Conservation (phyloP, 352 stramenopile genomes). For the Phytophthora rubi region DNA sequence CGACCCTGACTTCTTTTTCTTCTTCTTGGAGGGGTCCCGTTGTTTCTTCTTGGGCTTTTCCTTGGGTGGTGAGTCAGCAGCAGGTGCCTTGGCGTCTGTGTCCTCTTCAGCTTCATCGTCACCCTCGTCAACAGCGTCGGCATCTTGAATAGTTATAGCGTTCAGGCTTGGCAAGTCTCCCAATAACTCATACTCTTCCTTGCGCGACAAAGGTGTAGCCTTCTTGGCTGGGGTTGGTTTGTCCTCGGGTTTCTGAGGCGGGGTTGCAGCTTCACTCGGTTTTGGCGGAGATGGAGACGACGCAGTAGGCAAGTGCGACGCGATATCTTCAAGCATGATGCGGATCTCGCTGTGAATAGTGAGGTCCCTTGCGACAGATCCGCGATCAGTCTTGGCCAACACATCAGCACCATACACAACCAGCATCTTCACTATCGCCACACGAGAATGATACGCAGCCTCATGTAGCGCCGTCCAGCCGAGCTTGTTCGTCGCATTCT, state of each 20-base stretch:
- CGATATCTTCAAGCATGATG: constrained; percentile 76
- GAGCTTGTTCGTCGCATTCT: constrained; percentile 76
- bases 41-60: constrained; percentile 33
- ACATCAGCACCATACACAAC: constrained; percentile 83
- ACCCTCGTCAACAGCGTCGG: constrained; percentile 28
- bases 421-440: constrained; percentile 74
- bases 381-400: constrained; percentile 65
- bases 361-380: constrained; percentile 72
- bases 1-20: constrained; percentile 40
- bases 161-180: constrained; percentile 74
- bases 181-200: constrained; percentile 83
- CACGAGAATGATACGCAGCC: constrained; percentile 79
- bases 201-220: constrained; percentile 56
- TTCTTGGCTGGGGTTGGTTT: constrained; percentile 46
- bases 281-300: constrained; percentile 28
- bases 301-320: constrained; percentile 40
- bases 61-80: constrained; percentile 21
- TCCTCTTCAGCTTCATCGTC: constrained; percentile 41
- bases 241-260: constrained; percentile 42
- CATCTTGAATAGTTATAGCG: constrained; percentile 72
- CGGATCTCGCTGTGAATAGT: constrained; percentile 84
- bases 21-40: constrained; percentile 39
- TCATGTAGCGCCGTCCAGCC: constrained; percentile 86
- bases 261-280: constrained; percentile 10
- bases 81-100: constrained; percentile 34